Evolutionary conservation across 306 rosid genomes (phyloP).

Genomic region (Sindora glabra): DNA sequence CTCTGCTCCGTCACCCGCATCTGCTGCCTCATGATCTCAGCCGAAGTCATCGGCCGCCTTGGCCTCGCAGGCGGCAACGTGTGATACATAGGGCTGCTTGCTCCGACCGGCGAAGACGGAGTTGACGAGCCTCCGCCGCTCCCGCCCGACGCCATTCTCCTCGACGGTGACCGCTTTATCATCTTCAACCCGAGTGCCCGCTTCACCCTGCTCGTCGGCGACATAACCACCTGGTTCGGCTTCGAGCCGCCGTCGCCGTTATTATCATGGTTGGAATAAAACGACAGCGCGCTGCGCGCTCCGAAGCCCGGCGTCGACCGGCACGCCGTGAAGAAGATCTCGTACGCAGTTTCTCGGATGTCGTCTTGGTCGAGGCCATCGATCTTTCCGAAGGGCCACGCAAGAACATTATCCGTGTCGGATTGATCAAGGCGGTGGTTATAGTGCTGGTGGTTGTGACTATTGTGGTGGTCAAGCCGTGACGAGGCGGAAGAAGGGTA

Average conservation of each 20-base stretch:
- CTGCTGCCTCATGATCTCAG: constrained; percentile 96
- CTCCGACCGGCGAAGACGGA: constrained; percentile 40
- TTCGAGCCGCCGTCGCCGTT: constrained; percentile 8
- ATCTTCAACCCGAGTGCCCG: constrained; percentile 74
- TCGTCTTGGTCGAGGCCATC: neutral
- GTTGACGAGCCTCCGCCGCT: constrained; percentile 29
- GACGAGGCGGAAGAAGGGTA: constrained; percentile 16
- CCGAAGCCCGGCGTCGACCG: constrained; percentile 58
- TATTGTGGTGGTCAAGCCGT: constrained; percentile 26
- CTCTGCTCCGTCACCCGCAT: constrained; percentile 90
- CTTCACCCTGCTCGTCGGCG: constrained; percentile 75
- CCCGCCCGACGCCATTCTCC: constrained; percentile 60
- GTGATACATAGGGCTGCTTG: too few relatives aligned
- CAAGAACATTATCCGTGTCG: constrained; percentile 23
- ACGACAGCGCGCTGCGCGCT: constrained; percentile 50
- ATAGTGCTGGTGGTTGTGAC: neutral
- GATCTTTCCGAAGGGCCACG: constrained; percentile 21
- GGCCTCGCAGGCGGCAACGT: constrained; percentile 46
- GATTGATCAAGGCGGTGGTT: neutral
- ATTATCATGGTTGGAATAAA: constrained; percentile 27
- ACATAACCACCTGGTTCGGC: constrained; percentile 47
- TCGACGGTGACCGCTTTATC: constrained; percentile 79
- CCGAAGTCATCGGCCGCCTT: constrained; percentile 92
- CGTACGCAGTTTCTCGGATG: constrained; percentile 29
- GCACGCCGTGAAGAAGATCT: constrained; percentile 39